Conservation (phyloP, 768 basidiomycete genomes). For the Sistotremastrum niveocremeum region DNA sequence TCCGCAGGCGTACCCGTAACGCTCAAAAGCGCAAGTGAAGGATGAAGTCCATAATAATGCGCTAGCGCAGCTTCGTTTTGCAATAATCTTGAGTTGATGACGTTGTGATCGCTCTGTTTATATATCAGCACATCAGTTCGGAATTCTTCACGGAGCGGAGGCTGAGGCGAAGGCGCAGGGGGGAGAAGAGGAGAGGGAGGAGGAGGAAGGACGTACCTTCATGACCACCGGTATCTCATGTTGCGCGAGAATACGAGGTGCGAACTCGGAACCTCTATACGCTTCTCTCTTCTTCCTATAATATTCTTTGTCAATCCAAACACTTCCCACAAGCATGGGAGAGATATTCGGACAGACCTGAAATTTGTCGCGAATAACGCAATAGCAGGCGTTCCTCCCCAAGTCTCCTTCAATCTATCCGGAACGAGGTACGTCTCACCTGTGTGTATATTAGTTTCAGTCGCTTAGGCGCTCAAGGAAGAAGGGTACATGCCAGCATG, state of each 20-base stretch:
- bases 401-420: conserved; percentile 53
- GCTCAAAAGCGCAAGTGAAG: conserved; percentile 18
- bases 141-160: no score
- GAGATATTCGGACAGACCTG: conserved; percentile 14
- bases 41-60: conserved; percentile 23
- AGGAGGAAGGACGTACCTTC: conserved; percentile 35
- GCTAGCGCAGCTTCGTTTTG: conserved; percentile 26
- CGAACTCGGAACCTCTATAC: conserved; percentile 60
- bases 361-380: conserved; percentile 61
- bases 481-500: conserved; percentile 27
- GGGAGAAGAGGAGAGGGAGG: conserved; percentile 1
- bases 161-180: conserved; percentile 10
- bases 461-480: no score
- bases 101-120: not conserved
- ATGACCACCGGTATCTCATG: conserved; percentile 55
- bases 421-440: conserved; percentile 77
- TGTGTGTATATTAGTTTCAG: no score
- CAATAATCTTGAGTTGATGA: conserved; percentile 21
- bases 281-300: conserved; percentile 66
- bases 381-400: conserved; percentile 57
- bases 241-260: conserved; percentile 22
- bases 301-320: no score
- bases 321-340: not conserved
- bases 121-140: not conserved
- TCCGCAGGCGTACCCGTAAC: conserved; percentile 26